Percentiles rank a stretch among this genome's conserved stretches.
Conservation (phyloP, 2,329 filamentous ascomycete species). For the Aureobasidium namibiae region DNA sequence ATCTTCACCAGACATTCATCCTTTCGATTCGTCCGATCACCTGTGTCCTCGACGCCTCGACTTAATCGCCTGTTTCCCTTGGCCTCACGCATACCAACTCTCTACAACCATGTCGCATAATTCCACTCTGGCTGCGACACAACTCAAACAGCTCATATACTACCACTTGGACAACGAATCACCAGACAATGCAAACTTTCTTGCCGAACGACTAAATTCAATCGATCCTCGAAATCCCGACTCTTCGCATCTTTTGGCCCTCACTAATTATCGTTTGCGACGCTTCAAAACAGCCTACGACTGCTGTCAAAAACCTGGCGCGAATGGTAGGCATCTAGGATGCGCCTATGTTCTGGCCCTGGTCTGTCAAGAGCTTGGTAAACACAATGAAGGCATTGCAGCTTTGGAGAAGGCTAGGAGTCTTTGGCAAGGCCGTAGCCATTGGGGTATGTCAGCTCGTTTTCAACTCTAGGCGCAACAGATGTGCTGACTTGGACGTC, state of each 20-base stretch:
- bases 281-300: slow-evolving; percentile 83
- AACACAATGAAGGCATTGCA: slow-evolving; percentile 69
- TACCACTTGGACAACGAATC: slow-evolving; percentile 84
- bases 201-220: slow-evolving; percentile 76
- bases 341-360: slow-evolving; percentile 91
- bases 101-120: slow-evolving; percentile 44
- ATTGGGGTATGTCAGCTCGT: slow-evolving; percentile 38
- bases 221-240: slow-evolving; percentile 77
- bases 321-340: slow-evolving; percentile 67
- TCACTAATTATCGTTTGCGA: slow-evolving; percentile 76
- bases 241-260: slow-evolving; percentile 70
- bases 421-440: slow-evolving; percentile 67
- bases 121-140: slow-evolving; percentile 47
- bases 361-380: slow-evolving; percentile 70
- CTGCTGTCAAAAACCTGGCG: slow-evolving; percentile 61
- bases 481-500: not conserved
- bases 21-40: not conserved
- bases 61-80: not conserved
- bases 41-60: not conserved
- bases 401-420: slow-evolving; percentile 74
- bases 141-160: slow-evolving; percentile 58
- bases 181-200: slow-evolving; percentile 84
- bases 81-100: not conserved
- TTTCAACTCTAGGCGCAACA: not conserved
- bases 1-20: slow-evolving; percentile 10